These are phyloP conservation scores for Trichoderma sp. DNA, from an alignment of 2,329 filamentous ascomycete genomes.

Conservation along the genomic window DNA sequence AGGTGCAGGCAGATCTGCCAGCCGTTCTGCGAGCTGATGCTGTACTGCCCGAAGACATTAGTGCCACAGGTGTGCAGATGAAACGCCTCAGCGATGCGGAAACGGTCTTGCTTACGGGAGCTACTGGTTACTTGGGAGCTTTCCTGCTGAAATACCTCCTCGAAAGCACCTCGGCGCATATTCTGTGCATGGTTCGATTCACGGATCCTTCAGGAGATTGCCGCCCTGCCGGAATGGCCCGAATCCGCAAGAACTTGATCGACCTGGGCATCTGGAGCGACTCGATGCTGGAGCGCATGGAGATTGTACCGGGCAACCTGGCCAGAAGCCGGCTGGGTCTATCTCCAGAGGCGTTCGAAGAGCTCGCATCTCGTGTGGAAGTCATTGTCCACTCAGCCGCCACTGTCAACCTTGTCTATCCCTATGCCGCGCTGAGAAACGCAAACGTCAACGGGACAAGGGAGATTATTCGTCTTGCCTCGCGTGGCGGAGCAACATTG, in stretches of 20 bases:
- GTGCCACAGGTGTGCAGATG: conserved; percentile 55
- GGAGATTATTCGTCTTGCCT: conserved; percentile 72
- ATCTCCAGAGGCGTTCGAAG: conserved; percentile 63
- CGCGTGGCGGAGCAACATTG: conserved; percentile 67
- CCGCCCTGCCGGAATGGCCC: conserved; percentile 66
- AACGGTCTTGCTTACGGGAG: conserved; percentile 71
- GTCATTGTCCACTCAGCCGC: conserved; percentile 78
- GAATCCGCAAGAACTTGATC: conserved; percentile 74
- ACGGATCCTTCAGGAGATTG: conserved; percentile 66
- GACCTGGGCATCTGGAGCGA: conserved; percentile 78
- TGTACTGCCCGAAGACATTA: conserved; percentile 68
- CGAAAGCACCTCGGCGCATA: conserved; percentile 66
- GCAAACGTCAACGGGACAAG: conserved; percentile 79
- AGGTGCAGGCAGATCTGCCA: conserved; percentile 74
- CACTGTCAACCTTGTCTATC: conserved; percentile 79
- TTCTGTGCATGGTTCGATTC: conserved; percentile 74
- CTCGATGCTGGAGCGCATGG: conserved; percentile 74
- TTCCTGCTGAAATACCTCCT: conserved; percentile 71
- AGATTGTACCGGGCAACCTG: conserved; percentile 73
- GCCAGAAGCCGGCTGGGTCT: conserved; percentile 69
- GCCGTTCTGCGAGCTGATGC: conserved; percentile 68
- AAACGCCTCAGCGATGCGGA: conserved; percentile 64
- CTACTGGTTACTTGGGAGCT: conserved; percentile 74
- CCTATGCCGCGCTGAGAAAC: conserved; percentile 72
- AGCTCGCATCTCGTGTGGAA: conserved; percentile 64